These are phyloP conservation scores for Cryptosporidium andersoni DNA, from an alignment of 169 alveolate genomes.

Conservation along the genomic window DNA sequence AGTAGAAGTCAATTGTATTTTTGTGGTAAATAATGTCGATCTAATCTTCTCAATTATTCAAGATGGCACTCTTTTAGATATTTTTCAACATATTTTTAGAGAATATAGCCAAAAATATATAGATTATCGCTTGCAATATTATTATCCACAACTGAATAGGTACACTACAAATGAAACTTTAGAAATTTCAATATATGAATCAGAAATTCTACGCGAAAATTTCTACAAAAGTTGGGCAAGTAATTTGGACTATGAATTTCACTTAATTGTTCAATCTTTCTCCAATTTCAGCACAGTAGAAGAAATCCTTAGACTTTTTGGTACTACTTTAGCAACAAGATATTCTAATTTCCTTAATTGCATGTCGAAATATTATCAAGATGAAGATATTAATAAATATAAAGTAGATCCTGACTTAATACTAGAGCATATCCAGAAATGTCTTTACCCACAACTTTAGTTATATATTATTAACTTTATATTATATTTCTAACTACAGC, in stretches of 20 bases:
- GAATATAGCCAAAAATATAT: conserved; percentile 58
- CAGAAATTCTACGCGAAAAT: neutral
- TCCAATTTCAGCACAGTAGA: conserved; percentile 48
- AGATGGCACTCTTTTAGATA: conserved; percentile 5
- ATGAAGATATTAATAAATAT: neutral
- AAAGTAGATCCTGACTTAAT: conserved; percentile 17
- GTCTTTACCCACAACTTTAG: conserved; percentile 23
- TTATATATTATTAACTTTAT: too few relatives aligned
- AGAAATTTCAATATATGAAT: conserved; percentile 2
- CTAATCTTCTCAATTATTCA: conserved; percentile 17
- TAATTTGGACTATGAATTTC: conserved; percentile 33
- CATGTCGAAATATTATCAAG: neutral
- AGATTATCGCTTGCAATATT: conserved; percentile 13
- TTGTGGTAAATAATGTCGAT: conserved; percentile 43
- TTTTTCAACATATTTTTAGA: conserved; percentile 15
- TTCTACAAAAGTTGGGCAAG: conserved; percentile 28
- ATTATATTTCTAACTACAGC: too few relatives aligned
- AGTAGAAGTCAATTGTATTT: conserved; percentile 39
- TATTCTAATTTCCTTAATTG: conserved; percentile 27
- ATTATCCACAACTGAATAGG: conserved; percentile 2
- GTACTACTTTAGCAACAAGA: conserved; percentile 26
- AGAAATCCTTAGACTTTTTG: conserved; percentile 43
- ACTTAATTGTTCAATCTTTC: conserved; percentile 17
- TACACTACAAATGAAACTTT: neutral
- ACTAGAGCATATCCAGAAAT: conserved; percentile 30